Evolutionary conservation across 2,329 filamentous ascomycete species (phyloP).

Genomic region (Fusarium subglutinans): DNA sequence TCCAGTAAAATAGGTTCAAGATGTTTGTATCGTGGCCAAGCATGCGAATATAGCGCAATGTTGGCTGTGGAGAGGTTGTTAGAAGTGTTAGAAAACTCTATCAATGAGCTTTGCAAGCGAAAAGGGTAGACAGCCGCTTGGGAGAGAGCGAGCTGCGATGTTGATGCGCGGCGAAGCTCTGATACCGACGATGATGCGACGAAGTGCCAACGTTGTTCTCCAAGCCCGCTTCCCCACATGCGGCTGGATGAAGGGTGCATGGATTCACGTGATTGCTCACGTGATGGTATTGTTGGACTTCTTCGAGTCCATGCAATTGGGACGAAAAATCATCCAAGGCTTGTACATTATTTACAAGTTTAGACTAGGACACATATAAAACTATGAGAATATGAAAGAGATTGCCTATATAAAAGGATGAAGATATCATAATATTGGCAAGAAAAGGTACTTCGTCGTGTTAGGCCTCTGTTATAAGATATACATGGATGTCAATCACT

Average conservation of each 20-base stretch:
- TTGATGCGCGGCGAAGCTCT: constrained; percentile 41
- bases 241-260: constrained; percentile 5
- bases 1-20: constrained; percentile 38
- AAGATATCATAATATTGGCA: background rate
- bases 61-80: constrained; percentile 12
- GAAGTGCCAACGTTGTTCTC: constrained; percentile 41
- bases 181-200: constrained; percentile 43
- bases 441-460: background rate
- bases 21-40: constrained; percentile 38
- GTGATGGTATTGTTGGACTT: background rate
- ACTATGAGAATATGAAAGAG: background rate
- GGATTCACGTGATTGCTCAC: constrained; percentile 23
- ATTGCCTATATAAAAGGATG: background rate
- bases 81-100: constrained; percentile 18
- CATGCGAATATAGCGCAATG: constrained; percentile 33
- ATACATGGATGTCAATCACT: background rate
- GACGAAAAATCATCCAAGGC: too few species aligned
- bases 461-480: background rate
- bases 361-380: background rate
- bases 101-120: background rate
- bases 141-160: constrained; percentile 26
- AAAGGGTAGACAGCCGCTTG: constrained; percentile 24
- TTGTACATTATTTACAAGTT: background rate
- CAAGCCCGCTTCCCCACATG: constrained; percentile 36
- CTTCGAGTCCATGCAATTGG: background rate